phyloP scores from a whole-genome alignment of 2,329 filamentous ascomycete species.

The Ploettnerulaceae sp. region DNA sequence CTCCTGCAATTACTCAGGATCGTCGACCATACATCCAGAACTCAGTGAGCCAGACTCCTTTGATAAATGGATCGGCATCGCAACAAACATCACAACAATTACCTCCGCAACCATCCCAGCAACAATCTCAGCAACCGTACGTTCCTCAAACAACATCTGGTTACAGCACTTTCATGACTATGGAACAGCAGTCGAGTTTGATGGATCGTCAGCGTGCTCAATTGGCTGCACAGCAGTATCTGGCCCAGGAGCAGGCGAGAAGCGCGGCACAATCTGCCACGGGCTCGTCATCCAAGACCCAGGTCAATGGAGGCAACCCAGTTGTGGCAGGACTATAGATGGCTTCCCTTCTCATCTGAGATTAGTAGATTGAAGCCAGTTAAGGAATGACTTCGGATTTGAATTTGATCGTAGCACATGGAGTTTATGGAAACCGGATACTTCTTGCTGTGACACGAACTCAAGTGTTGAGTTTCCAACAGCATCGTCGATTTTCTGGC shows the following conservation, averaged over 20 bases:
- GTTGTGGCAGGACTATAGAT: constrained; percentile 19
- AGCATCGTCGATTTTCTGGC: not conserved
- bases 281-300: constrained; percentile 24
- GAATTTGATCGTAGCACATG: constrained; percentile 1
- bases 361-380: too few relatives aligned
- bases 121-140: constrained; percentile 22
- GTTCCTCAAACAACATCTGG: constrained; percentile 15
- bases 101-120: too few relatives aligned
- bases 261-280: constrained; percentile 28
- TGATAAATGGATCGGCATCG: constrained; percentile 27
- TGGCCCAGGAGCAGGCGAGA: constrained; percentile 30
- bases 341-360: not conserved
- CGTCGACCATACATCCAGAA: constrained; percentile 24
- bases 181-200: constrained; percentile 34
- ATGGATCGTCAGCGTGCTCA: constrained; percentile 36
- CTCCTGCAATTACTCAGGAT: constrained; percentile 23
- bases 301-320: constrained; percentile 25
- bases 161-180: constrained; percentile 32
- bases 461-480: constrained; percentile 3
- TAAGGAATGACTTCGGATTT: too few relatives aligned
- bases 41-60: constrained; percentile 17
- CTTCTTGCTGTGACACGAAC: not conserved
- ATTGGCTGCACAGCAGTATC: constrained; percentile 32
- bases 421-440: constrained; percentile 4
- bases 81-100: constrained; percentile 17